These are phyloP conservation scores for Lasiodiplodia sp. DNA, from an alignment of 2,329 filamentous ascomycete species.

Conservation along the genomic window DNA sequence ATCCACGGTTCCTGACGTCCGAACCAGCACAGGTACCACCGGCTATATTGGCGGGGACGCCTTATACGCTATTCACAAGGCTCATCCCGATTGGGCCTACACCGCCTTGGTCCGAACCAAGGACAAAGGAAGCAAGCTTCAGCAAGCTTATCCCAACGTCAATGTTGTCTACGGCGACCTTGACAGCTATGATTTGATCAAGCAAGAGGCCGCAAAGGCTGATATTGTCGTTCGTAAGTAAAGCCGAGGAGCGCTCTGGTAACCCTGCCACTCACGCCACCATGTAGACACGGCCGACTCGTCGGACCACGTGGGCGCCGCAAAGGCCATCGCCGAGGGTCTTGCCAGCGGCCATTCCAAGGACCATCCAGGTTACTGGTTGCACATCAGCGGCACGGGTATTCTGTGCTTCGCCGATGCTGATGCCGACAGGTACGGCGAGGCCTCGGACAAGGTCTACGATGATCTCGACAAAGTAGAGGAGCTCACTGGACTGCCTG, in stretches of 20 bases:
- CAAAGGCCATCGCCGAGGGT: conserved; percentile 58
- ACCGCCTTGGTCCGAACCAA: conserved; percentile 21
- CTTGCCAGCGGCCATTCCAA: conserved; percentile 55
- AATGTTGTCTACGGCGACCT: conserved; percentile 24
- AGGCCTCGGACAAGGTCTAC: conserved; percentile 59
- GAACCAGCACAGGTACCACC: conserved; percentile 18
- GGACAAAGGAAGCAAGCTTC: conserved; percentile 11
- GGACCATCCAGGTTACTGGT: conserved; percentile 52
- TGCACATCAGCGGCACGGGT: conserved; percentile 65
- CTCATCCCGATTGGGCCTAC: conserved; percentile 21
- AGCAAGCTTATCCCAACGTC: conserved; percentile 19
- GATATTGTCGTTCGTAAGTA: conserved; percentile 37
- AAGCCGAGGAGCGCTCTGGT: rapidly evolving
- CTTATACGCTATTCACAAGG: conserved; percentile 18
- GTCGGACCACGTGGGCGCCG: conserved; percentile 40
- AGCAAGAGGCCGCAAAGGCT: conserved; percentile 18
- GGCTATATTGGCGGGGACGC: conserved; percentile 30
- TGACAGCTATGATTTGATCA: conserved; percentile 24
- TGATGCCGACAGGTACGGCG: conserved; percentile 53
- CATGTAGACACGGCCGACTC: conserved; percentile 39
- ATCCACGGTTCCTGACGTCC: background rate
- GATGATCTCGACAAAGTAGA: conserved; percentile 66
- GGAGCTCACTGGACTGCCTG: conserved; percentile 63
- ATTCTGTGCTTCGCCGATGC: conserved; percentile 61
- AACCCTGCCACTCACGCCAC: background rate